Conservation (phyloP, 176 grass and related monocot species). For the Eragrostis curvula region DNA sequence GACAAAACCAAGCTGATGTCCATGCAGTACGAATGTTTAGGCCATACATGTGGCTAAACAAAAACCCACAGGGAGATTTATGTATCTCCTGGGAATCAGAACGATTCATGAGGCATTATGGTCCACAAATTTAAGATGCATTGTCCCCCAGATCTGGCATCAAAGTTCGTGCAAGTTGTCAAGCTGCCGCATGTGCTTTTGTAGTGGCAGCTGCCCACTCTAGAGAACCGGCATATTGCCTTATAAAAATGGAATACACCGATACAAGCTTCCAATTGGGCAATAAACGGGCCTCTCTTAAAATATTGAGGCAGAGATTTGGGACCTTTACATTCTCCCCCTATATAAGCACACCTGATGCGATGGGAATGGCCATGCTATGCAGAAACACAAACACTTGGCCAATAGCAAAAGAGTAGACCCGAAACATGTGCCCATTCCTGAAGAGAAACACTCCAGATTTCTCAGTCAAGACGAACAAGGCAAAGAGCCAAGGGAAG, state of each 20-base stretch:
- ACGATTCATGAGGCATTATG: constrained; percentile 21
- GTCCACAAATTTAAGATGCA: constrained; percentile 24
- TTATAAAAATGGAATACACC: neutral
- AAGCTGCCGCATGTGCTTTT: constrained; percentile 34
- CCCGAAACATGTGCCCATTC: neutral
- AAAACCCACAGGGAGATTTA: constrained; percentile 3
- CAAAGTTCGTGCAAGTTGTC: constrained; percentile 12
- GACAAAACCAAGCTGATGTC: constrained; percentile 31
- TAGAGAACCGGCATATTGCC: neutral
- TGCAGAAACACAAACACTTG: neutral
- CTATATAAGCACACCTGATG: constrained; percentile 44
- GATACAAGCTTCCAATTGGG: constrained; percentile 11
- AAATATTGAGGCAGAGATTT: constrained; percentile 5
- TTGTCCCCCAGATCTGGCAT: constrained; percentile 38
- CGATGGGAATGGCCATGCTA: neutral
- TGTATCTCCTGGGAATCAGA: constrained; percentile 38
- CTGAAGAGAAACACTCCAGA: neutral
- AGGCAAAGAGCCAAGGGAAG: constrained; percentile 17
- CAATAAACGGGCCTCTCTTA: neutral
- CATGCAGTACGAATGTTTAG: constrained; percentile 5
- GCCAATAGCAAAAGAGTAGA: neutral
- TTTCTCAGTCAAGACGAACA: constrained; percentile 26
- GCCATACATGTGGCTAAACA: constrained; percentile 14
- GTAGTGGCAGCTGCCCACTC: constrained; percentile 13
- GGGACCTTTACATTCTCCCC: neutral